Base-by-base conservation (phyloP, 768 basidiomycete genomes). In the Tricholoma hemisulphureum region DNA sequence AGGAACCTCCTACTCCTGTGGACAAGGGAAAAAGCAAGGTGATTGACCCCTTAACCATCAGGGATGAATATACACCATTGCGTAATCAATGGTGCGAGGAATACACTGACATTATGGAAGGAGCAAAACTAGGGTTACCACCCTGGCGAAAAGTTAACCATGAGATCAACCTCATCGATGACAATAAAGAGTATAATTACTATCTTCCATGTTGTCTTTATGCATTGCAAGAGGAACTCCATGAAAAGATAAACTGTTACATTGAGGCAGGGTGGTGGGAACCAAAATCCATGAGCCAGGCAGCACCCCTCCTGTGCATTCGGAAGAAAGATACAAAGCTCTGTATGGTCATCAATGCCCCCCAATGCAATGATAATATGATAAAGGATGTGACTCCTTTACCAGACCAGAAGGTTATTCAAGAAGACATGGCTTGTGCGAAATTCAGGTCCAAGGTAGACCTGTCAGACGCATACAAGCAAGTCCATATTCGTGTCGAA, bases 391-490 rank as follows among this genome's bases (percentile, higher is more conserved):
- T 75, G 0, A 76, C 76, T 0, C 78, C 76, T 0, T 66, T 79
- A 21, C 78, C 77, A 0, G 75, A 80, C 46, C 74, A 76, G 26
- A 73, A 80, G 6, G 21, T 63, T 0, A 71, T 70, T 31, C 51
- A 49, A 2, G 61, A 64, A 34, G 71, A 75, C 43, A 73, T 79
- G 0, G 71, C 75, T 0, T 21, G 65, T n/a, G 71, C 62, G 0
- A 68, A 62, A 26, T 65, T 61, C 32, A 50, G 74, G 1, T 75
- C 77, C 2, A 79, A 77, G 32, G 74, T 82, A 4, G 73, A 82
- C 51, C 50, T 77, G 24, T 66, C 69, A 2, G 71, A 79, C 51
- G 74, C 77, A 0, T 82, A 77, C 58, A 72, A 81, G 55, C 80
- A 81, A 54, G 70, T 80, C 0, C 65, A 70, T 0, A 60, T 81